Conservation (phyloP, 2,329 filamentous ascomycete genomes). For the Xylariaceae sp. region DNA sequence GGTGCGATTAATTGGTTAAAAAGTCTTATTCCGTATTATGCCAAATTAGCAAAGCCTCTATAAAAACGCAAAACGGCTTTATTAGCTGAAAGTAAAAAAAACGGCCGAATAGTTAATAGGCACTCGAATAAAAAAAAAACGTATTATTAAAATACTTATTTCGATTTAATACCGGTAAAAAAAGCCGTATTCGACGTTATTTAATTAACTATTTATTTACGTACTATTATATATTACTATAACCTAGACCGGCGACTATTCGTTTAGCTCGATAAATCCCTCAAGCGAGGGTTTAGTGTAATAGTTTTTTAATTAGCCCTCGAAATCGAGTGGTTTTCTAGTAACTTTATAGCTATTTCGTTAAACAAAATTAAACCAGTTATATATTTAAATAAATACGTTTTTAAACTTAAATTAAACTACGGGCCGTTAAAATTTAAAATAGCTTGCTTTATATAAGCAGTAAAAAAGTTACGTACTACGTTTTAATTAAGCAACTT, state of each 20-base stretch:
- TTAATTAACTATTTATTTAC: background rate
- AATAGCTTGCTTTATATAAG: constrained; percentile 1
- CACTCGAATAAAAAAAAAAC: background rate
- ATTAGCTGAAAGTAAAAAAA: background rate
- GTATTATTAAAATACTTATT: background rate
- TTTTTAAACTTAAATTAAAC: constrained; percentile 1
- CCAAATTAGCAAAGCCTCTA: background rate
- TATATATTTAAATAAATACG: constrained; percentile 1
- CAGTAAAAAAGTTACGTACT: constrained; percentile 1
- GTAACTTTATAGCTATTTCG: background rate
- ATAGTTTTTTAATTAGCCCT: constrained; percentile 3
- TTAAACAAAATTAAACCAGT: background rate
- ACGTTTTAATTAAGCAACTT: constrained; percentile 1
- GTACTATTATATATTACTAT: background rate
- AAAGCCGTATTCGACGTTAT: background rate
- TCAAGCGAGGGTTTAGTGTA: constrained; percentile 3
- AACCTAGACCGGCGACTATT: background rate
- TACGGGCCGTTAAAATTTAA: constrained; percentile 3
- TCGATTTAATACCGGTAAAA: background rate
- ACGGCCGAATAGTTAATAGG: background rate
- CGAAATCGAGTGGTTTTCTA: background rate
- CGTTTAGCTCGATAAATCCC: constrained; percentile 1
- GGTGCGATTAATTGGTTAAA: background rate
- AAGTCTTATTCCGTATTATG: background rate
- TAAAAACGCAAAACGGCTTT: background rate